Conservation (phyloP, 208 protist species). For the Trypanosoma platydactyli region DNA sequence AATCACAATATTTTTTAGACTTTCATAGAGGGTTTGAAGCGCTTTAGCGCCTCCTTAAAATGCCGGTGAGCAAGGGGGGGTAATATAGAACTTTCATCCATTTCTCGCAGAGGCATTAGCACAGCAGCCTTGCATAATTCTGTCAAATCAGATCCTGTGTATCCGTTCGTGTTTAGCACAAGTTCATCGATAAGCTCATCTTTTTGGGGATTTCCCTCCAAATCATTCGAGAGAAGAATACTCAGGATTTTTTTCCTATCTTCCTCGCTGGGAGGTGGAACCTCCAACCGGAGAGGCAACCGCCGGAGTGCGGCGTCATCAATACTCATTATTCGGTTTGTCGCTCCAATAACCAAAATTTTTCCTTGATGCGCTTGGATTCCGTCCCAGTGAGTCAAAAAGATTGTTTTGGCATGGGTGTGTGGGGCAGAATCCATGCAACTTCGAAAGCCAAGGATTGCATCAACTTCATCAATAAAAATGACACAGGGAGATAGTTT, state of each 20-base stretch:
- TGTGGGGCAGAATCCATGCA: slow-evolving; percentile 62
- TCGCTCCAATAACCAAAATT: slow-evolving; percentile 90
- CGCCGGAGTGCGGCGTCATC: slow-evolving; percentile 92
- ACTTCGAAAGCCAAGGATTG: slow-evolving; percentile 86
- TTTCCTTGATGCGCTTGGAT: slow-evolving; percentile 47
- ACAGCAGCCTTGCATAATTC: slow-evolving; percentile 92
- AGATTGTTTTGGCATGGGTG: slow-evolving; percentile 88
- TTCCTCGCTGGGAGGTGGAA: slow-evolving; percentile 60
- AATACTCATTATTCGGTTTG: slow-evolving; percentile 88
- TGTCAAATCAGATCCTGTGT: slow-evolving; percentile 92
- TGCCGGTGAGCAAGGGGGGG: slow-evolving; percentile 62
- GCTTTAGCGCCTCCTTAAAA: slow-evolving; percentile 74
- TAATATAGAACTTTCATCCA: slow-evolving; percentile 34
- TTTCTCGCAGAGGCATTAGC: slow-evolving; percentile 70
- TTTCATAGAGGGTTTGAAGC: slow-evolving; percentile 56
- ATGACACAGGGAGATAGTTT: slow-evolving; percentile 87
- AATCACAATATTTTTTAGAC: not conserved
- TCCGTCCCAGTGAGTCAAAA: slow-evolving; percentile 92
- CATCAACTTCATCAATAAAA: slow-evolving; percentile 93
- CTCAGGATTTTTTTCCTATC: slow-evolving; percentile 72
- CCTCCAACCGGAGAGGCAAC: slow-evolving; percentile 85
- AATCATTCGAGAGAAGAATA: slow-evolving; percentile 69
- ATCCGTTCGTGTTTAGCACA: slow-evolving; percentile 74
- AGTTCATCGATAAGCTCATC: slow-evolving; percentile 71
- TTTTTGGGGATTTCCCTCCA: slow-evolving; percentile 45